phyloP scores from a whole-genome alignment of 1,139 yeast species.

The Zhuliangozyma parablackwelliae region DNA sequence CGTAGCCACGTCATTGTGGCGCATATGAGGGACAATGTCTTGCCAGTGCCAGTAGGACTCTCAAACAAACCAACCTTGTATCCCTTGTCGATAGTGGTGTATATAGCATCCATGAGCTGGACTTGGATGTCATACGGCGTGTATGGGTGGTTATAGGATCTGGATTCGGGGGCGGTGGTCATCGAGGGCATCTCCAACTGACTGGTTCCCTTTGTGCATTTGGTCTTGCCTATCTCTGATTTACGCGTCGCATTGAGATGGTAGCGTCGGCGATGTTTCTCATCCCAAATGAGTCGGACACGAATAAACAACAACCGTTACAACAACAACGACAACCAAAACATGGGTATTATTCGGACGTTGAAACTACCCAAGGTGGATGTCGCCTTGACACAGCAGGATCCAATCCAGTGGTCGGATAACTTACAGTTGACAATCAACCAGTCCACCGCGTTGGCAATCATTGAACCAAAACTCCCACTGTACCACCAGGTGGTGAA shows the following conservation, averaged over 20 bases:
- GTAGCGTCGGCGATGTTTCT: no score
- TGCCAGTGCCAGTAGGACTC: constrained; percentile 95
- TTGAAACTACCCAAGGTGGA: constrained; percentile 20
- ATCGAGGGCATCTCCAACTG: no score
- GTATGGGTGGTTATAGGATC: constrained; percentile 66
- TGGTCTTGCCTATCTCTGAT: no score
- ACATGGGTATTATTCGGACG: constrained; percentile 15
- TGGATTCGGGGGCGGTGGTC: no score
- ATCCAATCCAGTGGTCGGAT: constrained; percentile 36
- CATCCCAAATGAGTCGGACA: background rate
- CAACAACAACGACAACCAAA: background rate
- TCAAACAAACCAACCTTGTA: constrained; percentile 80
- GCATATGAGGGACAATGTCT: constrained; percentile 82
- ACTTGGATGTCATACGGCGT: constrained; percentile 75
- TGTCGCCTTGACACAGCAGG: constrained; percentile 17
- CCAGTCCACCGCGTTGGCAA: constrained; percentile 27
- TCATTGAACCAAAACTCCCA: constrained; percentile 40
- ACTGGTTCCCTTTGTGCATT: no score
- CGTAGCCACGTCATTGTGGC: constrained; percentile 85
- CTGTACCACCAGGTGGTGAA: constrained; percentile 25
- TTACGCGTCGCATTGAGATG: background rate
- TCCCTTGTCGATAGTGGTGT: constrained; percentile 52
- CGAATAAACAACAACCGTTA: background rate
- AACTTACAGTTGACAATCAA: constrained; percentile 38
- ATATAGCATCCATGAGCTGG: constrained; percentile 71